phyloP scores from a whole-genome alignment of 305 asterid genomes.

The Coffea humblotiana region DNA sequence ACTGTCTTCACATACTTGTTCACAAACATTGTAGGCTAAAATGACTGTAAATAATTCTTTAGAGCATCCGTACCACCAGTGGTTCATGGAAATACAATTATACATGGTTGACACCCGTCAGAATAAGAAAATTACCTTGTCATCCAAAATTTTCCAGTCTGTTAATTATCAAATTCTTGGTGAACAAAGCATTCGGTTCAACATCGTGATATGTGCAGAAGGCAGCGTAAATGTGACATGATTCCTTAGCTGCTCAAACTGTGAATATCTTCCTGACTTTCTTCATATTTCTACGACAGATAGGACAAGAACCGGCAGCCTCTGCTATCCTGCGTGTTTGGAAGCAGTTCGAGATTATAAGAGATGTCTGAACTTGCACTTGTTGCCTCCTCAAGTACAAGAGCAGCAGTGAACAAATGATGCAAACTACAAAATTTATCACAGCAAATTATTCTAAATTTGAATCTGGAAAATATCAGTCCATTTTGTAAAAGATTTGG shows the following conservation, averaged over 20 bases:
- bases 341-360: neutral
- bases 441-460: neutral
- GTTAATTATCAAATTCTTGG: neutral
- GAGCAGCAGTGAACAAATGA: neutral
- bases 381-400: neutral
- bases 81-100: neutral
- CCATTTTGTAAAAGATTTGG: neutral
- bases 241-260: conserved; percentile 45
- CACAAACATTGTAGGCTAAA: too few relatives aligned
- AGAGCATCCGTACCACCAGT: neutral
- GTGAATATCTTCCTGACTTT: conserved; percentile 75
- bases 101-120: neutral
- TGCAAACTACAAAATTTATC: neutral
- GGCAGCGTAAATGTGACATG: neutral
- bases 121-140: neutral
- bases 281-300: conserved; percentile 70
- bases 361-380: neutral
- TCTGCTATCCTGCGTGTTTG: conserved; percentile 58
- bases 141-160: neutral
- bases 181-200: neutral
- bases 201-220: neutral
- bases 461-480: neutral
- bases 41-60: neutral
- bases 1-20: neutral
- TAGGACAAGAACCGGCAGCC: conserved; percentile 68